phyloP scores from a whole-genome alignment of 108 stramenopile genomes.

The Stephanodiscus triporus region DNA sequence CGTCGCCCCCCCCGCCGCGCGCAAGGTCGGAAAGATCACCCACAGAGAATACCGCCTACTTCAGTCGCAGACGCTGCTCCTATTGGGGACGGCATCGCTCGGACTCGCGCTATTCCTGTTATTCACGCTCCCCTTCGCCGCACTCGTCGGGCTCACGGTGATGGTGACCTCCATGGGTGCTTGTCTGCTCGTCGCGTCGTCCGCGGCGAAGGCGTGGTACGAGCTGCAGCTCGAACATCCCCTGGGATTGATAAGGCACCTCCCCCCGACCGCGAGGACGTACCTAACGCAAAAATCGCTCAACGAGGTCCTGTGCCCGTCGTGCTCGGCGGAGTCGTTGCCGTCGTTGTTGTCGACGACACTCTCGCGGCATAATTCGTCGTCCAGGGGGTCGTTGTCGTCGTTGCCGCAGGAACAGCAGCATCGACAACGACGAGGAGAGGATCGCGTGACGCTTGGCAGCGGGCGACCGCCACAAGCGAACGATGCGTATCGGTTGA shows the following conservation, averaged over 20 bases:
- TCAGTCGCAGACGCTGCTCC: conserved; percentile 17
- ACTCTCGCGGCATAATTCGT: not conserved
- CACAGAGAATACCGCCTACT: conserved; percentile 19
- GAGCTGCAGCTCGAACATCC: conserved; percentile 18
- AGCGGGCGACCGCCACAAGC: not conserved
- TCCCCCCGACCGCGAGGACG: not conserved
- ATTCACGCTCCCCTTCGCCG: conserved; percentile 26
- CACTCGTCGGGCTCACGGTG: conserved; percentile 21
- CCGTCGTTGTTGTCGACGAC: conserved; percentile 12
- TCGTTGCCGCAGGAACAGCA: not conserved
- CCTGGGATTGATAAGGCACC: conserved; percentile 16
- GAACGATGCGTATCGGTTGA: no score
- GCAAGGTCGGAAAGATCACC: not conserved
- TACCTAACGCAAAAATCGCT: conserved; percentile 7
- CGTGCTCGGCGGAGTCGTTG: conserved; percentile 8
- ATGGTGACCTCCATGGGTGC: conserved; percentile 16
- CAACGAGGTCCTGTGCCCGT: conserved; percentile 17
- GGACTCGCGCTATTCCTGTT: conserved; percentile 23
- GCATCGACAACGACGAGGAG: not conserved
- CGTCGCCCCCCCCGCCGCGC: not conserved
- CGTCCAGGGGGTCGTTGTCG: conserved; percentile 5
- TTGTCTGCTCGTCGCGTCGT: conserved; percentile 5
- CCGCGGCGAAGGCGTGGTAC: conserved; percentile 16
- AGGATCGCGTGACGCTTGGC: not conserved
- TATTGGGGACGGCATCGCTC: not conserved